Evolutionary conservation across 805 yeast species (phyloP).

Genomic region (Starmerella tilneyi): DNA sequence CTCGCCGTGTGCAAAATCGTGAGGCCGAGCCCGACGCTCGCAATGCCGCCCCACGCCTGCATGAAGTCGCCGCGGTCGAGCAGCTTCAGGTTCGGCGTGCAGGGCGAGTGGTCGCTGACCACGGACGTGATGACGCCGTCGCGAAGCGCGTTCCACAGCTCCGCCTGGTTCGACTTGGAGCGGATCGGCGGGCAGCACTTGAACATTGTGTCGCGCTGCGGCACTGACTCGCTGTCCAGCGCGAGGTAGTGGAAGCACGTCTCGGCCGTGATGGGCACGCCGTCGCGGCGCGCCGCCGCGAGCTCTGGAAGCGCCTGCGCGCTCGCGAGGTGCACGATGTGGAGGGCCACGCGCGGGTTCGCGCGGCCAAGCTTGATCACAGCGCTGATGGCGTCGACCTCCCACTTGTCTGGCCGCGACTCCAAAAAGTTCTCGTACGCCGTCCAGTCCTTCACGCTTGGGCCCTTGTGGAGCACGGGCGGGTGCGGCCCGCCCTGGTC

Average conservation of each 20-base stretch:
- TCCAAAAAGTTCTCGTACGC: conserved; percentile 63
- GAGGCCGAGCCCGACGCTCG: conserved; percentile 85
- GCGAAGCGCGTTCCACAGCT: conserved; percentile 68
- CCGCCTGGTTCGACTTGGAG: conserved; percentile 54
- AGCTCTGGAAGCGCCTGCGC: conserved; percentile 69
- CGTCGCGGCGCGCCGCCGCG: conserved; percentile 45
- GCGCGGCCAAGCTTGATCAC: conserved; percentile 51
- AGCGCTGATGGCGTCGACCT: conserved; percentile 68
- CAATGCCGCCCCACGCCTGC: conserved; percentile 93
- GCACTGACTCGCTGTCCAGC: conserved; percentile 63
- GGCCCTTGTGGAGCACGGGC: conserved; percentile 6
- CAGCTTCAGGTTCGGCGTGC: conserved; percentile 83
- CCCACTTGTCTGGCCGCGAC: conserved; percentile 86
- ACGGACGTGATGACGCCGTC: conserved; percentile 62
- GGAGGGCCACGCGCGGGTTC: conserved; percentile 40
- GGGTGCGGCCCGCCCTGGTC: conserved; percentile 11
- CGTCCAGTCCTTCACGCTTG: conserved; percentile 25
- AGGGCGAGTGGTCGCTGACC: conserved; percentile 93
- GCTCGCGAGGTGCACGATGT: conserved; percentile 84
- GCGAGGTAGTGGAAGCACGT: conserved; percentile 90
- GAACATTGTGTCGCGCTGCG: conserved; percentile 67
- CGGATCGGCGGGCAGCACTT: conserved; percentile 96
- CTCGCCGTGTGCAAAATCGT: conserved; percentile 65
- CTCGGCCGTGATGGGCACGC: conserved; percentile 56
- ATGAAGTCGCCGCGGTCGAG: conserved; percentile 78